Percentiles rank a stretch among this genome's conserved stretches.
Evolutionary conservation across 1,139 yeast genomes (phyloP).

Genomic region (Nakaseomyces delphensis): DNA sequence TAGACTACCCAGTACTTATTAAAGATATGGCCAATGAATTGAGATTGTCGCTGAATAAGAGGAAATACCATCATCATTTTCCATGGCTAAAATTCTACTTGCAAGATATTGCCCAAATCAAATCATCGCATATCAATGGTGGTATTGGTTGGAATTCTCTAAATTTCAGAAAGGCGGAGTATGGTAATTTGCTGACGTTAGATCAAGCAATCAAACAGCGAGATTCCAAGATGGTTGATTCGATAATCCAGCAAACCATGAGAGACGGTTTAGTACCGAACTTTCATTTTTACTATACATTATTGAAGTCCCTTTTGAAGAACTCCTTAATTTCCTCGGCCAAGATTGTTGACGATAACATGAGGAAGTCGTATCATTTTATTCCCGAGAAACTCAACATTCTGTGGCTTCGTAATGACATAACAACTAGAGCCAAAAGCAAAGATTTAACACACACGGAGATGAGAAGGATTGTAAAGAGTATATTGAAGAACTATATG

Average conservation of each 20-base stretch:
- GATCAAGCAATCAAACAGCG: constrained; percentile 8
- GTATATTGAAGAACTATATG: constrained; percentile 4
- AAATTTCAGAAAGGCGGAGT: background rate
- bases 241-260: constrained; percentile 14
- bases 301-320: constrained; percentile 16
- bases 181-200: background rate
- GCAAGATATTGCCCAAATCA: constrained; percentile 7
- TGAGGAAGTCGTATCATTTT: constrained; percentile 13
- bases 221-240: constrained; percentile 14
- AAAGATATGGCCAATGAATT: constrained; percentile 20
- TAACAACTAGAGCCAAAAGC: constrained; percentile 7
- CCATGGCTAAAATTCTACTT: constrained; percentile 13
- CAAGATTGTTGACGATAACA: constrained; percentile 15
- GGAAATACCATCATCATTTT: constrained; percentile 11
- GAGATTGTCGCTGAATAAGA: constrained; percentile 13
- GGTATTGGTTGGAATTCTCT: constrained; percentile 9
- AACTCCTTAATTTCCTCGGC: constrained; percentile 14
- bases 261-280: constrained; percentile 21
- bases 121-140: constrained; percentile 3
- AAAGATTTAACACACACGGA: constrained; percentile 5
- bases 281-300: constrained; percentile 18
- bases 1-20: constrained; percentile 17
- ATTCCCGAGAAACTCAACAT: constrained; percentile 21
- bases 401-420: constrained; percentile 19
- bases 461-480: constrained; percentile 7